Percentiles rank a stretch among this genome's conserved stretches.
phyloP scores from a whole-genome alignment of 2,329 filamentous ascomycete species.

The Talaromyces sp. region DNA sequence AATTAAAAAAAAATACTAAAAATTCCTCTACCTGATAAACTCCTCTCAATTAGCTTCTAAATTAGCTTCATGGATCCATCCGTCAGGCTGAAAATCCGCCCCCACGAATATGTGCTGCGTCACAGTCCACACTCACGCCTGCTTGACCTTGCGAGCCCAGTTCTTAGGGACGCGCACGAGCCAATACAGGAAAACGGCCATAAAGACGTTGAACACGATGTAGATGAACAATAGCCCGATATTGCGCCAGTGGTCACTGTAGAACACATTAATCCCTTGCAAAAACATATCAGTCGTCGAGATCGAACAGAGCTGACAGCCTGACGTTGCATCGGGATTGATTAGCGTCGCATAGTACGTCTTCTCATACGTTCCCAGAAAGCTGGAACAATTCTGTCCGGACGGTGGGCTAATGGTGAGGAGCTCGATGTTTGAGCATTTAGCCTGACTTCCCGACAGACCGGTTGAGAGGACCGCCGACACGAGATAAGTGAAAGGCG shows the following conservation, averaged over 20 bases:
- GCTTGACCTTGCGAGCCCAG: slow-evolving; percentile 38
- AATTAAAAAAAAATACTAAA: neutral
- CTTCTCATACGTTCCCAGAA: slow-evolving; percentile 47
- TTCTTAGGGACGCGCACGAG: slow-evolving; percentile 58
- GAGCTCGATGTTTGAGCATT: slow-evolving; percentile 36
- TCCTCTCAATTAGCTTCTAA: no score
- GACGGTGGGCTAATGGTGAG: slow-evolving; percentile 52
- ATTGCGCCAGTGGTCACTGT: slow-evolving; percentile 63
- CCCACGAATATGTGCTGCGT: neutral
- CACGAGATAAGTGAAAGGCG: slow-evolving; percentile 66
- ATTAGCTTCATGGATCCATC: no score
- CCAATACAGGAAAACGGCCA: slow-evolving; percentile 65
- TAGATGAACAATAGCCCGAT: slow-evolving; percentile 71
- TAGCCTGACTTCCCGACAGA: slow-evolving; percentile 32
- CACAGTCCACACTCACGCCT: slow-evolving; percentile 18
- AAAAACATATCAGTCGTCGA: slow-evolving; percentile 54
- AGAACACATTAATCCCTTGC: slow-evolving; percentile 45
- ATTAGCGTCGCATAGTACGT: slow-evolving; percentile 44
- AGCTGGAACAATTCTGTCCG: slow-evolving; percentile 62
- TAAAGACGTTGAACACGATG: slow-evolving; percentile 64
- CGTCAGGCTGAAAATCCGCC: neutral
- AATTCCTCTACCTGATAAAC: no score
- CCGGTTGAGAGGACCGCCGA: slow-evolving; percentile 48
- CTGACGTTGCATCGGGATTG: slow-evolving; percentile 46
- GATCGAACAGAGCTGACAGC: slow-evolving; percentile 56